Evolutionary conservation across 2,329 filamentous ascomycete species (phyloP).

Genomic region (Clarireedia hainanense): DNA sequence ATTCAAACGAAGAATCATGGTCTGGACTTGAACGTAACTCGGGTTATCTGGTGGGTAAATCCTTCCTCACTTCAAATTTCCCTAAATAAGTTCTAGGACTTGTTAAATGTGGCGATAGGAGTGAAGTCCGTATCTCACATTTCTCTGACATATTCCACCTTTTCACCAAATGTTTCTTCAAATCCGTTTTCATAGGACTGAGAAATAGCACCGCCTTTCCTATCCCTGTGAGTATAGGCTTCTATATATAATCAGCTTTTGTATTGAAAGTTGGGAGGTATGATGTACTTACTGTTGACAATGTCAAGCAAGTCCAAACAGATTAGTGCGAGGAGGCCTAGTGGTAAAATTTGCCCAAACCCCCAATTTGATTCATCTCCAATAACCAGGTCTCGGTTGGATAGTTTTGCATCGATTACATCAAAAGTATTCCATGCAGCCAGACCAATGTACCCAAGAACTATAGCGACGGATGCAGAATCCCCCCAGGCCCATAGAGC

Average conservation of each 20-base stretch:
- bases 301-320: conserved; percentile 11
- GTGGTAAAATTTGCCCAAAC: conserved; percentile 13
- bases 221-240: conserved; percentile 1
- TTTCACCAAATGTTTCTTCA: neutral
- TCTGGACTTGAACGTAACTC: no score
- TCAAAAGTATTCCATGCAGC: conserved; percentile 12
- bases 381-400: conserved; percentile 6
- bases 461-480: conserved; percentile 2
- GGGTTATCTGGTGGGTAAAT: no score
- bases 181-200: neutral
- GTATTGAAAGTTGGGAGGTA: neutral
- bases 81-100: no score
- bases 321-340: conserved; percentile 10
- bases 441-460: conserved; percentile 8
- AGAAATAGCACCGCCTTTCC: neutral
- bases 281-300: conserved; percentile 5
- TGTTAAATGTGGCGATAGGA: no score
- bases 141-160: neutral
- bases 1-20: no score
- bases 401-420: conserved; percentile 12
- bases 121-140: no score
- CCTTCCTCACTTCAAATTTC: no score
- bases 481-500: conserved; percentile 13
- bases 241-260: neutral
- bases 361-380: conserved; percentile 13